Percentiles rank a stretch among this genome's conserved stretches.
phyloP scores from a whole-genome alignment of 495 filamentous ascomycete genomes.

The Entonaema liquescens region DNA sequence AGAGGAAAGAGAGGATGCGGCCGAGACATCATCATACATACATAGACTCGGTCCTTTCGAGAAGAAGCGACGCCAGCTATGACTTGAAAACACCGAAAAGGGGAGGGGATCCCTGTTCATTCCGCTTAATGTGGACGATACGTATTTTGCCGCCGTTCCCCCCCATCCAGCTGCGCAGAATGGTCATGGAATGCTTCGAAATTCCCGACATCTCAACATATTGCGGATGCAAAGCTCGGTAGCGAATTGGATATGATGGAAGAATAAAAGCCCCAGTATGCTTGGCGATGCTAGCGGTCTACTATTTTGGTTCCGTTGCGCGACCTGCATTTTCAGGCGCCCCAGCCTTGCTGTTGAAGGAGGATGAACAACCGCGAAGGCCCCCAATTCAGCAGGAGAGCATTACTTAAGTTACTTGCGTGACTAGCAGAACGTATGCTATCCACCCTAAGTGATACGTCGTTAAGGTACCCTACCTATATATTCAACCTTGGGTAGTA shows the following conservation, averaged over 20 bases:
- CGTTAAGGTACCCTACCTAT: slow-evolving; percentile 9
- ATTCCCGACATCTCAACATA: slow-evolving; percentile 33
- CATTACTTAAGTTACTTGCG: slow-evolving; percentile 15
- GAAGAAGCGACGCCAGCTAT: slow-evolving; percentile 28
- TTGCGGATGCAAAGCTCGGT: slow-evolving; percentile 38
- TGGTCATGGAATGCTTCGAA: slow-evolving; percentile 33
- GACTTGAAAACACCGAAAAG: slow-evolving; percentile 37
- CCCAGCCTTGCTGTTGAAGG: slow-evolving; percentile 35
- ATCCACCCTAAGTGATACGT: background rate
- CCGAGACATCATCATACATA: slow-evolving; percentile 44
- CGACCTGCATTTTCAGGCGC: slow-evolving; percentile 24
- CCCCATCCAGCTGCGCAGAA: slow-evolving; percentile 41
- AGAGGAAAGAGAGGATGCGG: slow-evolving; percentile 29
- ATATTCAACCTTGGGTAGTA: slow-evolving; percentile 9
- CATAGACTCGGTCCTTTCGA: slow-evolving; percentile 43
- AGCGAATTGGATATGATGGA: slow-evolving; percentile 37
- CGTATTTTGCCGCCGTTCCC: slow-evolving; percentile 45
- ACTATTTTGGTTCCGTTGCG: slow-evolving; percentile 30
- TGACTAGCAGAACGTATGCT: slow-evolving; percentile 7
- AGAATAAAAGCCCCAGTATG: slow-evolving; percentile 32
- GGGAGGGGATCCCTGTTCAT: slow-evolving; percentile 30
- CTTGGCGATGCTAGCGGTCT: slow-evolving; percentile 37
- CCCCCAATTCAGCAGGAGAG: slow-evolving; percentile 29
- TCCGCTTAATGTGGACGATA: slow-evolving; percentile 44
- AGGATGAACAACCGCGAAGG: slow-evolving; percentile 24